phyloP scores from a whole-genome alignment of 108 stramenopile genomes.

The Aurantiochytrium sp. region DNA sequence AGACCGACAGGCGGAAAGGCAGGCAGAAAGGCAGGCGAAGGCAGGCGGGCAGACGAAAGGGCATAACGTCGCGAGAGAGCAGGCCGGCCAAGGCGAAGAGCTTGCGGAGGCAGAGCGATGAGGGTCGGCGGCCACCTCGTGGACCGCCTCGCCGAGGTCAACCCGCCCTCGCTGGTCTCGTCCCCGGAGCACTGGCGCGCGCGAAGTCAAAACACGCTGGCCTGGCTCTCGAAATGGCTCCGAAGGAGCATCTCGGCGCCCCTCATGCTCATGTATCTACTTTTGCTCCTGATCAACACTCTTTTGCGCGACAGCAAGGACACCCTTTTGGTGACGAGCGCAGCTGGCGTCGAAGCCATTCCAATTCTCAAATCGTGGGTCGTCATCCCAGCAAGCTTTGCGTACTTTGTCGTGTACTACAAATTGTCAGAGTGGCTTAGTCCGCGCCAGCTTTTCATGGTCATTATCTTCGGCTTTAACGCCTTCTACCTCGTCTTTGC shows the following conservation, averaged over 20 bases:
- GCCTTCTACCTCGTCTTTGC: neutral
- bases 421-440: neutral
- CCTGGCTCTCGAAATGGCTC: neutral
- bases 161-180: too few relatives aligned
- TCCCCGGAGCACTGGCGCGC: too few relatives aligned
- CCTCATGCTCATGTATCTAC: neutral
- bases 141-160: too few relatives aligned
- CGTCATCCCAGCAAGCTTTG: neutral
- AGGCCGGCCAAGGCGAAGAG: too few relatives aligned
- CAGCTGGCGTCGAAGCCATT: neutral
- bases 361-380: constrained; percentile 14
- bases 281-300: neutral
- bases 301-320: constrained; percentile 1
- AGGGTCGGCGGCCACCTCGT: too few relatives aligned
- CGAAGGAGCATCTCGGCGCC: neutral
- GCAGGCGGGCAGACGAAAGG: too few relatives aligned
- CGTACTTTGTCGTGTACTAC: constrained; percentile 14
- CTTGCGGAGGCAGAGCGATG: too few relatives aligned
- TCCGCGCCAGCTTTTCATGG: neutral
- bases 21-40: too few relatives aligned
- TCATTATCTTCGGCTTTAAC: neutral
- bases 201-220: too few relatives aligned
- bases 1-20: too few relatives aligned
- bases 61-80: too few relatives aligned
- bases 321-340: neutral